Base-by-base conservation (phyloP, 2,329 filamentous ascomycete species). In the Cryphonectria japonica region DNA sequence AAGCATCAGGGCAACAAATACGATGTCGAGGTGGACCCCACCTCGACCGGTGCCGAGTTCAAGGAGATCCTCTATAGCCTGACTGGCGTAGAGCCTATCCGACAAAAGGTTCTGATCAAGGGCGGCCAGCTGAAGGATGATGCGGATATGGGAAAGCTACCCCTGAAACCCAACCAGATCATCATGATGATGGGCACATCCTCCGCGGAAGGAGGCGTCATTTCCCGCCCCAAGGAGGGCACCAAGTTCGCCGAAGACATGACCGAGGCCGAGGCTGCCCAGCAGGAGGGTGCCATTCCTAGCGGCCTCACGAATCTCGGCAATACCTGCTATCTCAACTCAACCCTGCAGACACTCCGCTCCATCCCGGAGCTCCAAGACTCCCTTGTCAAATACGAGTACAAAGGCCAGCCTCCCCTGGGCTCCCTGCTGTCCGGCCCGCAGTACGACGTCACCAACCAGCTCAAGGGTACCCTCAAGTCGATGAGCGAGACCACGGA, bases 311-410 rank as follows among this genome's bases (percentile, higher is more conserved):
- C 92, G 79, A 99, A 99, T 78, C 85, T 98, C 73, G 96, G 97
- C 76, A 99, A 99, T 82, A 99, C 97, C 4, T 99, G 96, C 85
- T 99, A 99, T 80, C 90, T 98, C 78, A 99, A 99, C 85, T 96
- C 96, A 66, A 97, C 95, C 0, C 86, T 99, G n/a, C 97, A 99
- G 81, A 92, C 94, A 4, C 85, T 99, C 75, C 91, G 93, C 73
- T 88, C 92, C 68, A 94, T 99, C 72, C 96, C 96, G 11, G 96
- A 99, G 83, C 88, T 99, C 50, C 94, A 97, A 78, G 86, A 93
- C 50, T 89, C 93, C 76, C 86, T 99, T 62, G 79, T 84, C 72
- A 89, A 86, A 64, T 97, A 88, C 78, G 78, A 81, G 71, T 97
- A 86, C 75, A 79, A 79, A 72, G 71, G 76, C 71, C 71, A 67